These are phyloP conservation scores for Geotrichum reessii DNA, from an alignment of 1,139 yeast species.

Conservation along the genomic window DNA sequence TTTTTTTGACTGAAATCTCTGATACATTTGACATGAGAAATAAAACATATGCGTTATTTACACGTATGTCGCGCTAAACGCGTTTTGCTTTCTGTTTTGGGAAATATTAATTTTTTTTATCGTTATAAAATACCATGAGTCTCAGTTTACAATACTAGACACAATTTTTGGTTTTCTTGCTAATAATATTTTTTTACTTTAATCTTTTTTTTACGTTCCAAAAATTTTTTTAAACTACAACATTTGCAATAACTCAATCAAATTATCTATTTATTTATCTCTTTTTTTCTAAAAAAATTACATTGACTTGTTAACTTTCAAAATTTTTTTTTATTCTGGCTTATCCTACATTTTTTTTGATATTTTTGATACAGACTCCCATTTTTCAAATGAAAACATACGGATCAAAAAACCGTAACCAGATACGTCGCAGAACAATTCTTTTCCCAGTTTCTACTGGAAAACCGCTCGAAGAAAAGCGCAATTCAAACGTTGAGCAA, in stretches of 20 bases:
- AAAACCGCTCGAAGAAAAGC: neutral
- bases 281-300: too few relatives aligned
- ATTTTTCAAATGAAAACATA: constrained; percentile 1
- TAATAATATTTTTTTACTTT: too few relatives aligned
- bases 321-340: too few relatives aligned
- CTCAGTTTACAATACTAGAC: too few relatives aligned
- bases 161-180: too few relatives aligned
- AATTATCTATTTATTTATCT: too few relatives aligned
- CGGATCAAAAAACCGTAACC: constrained; percentile 5
- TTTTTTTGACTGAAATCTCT: neutral
- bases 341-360: neutral
- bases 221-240: too few relatives aligned
- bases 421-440: constrained; percentile 4
- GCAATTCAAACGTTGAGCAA: neutral
- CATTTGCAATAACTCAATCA: too few relatives aligned
- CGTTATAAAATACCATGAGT: neutral
- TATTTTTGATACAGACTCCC: neutral
- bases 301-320: too few relatives aligned
- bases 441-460: constrained; percentile 4
- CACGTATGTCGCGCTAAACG: neutral
- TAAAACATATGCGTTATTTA: neutral
- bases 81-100: neutral
- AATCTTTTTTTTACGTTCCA: too few relatives aligned
- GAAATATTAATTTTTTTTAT: neutral
- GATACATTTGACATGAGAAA: neutral